Evolutionary conservation across 768 basidiomycete species (phyloP), one percentile per base, ranked within the genome.

Genomic region (Hemileccinum impolitum): DNA sequence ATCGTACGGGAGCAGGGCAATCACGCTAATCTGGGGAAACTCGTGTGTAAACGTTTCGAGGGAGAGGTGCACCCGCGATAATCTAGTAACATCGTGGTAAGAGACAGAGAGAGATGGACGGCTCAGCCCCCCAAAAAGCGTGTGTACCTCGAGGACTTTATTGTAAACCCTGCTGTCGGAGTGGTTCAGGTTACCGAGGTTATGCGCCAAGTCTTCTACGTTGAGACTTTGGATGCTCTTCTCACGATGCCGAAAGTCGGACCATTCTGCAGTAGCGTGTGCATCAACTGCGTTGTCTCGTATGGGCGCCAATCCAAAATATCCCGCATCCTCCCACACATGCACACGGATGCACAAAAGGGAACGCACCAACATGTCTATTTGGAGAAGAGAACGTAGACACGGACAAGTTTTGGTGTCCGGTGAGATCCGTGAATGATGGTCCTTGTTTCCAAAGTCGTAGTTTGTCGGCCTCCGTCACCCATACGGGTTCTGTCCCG

Each of bases 151-250:
- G 34, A 55, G 48, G 15, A 62, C 19, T 35, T 54, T 51, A 54
- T 63, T 58, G 38, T 68, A 50, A 38, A 76, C 71, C 64, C 63
- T 71, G 36, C 75, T 73, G 34, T 64, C 48, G 5, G 73, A 64
- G 36, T 39, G 48, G 47, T 39, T 71, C 23, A 75, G 58, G n/a
- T 57, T 58, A 8, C 54, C 56, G 43, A 75, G 65, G 51, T 71
- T 64, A 6, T 61, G 42, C 40, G 72, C 61, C 54, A 63, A 23
- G 3, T 23, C 55, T 72, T 75, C 79, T 0, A 38, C 18, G 4
- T 48, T 45, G 14, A 54, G 13, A 19, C 12, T 25, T 30, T 30
- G 28, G 28, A 54, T 50, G 34, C 47, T 12, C 51, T 36, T 55
- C 21, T 58, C 56, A 35, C 61, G 42, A 13, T 51, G 44, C 15